A percentile compares a stretch with the other conserved stretches of the same genome.
Conservation (phyloP, 108 stramenopile genomes). For the Cylindrotheca closterium region DNA sequence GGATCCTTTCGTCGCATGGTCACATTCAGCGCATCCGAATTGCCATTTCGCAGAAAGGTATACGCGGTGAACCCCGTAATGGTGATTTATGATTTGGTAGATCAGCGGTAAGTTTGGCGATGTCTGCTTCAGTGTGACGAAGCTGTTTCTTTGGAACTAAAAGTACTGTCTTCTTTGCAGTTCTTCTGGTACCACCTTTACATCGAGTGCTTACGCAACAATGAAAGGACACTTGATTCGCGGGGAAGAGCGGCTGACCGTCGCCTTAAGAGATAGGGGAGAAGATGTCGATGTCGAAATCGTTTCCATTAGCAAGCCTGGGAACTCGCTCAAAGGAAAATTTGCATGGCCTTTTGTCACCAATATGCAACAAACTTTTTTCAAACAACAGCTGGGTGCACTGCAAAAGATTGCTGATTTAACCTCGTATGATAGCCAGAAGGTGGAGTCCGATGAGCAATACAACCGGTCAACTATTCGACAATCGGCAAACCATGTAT, state of each 20-base stretch:
- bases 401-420: not conserved
- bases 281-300: slow-evolving; percentile 49
- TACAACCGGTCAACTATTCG: too few relatives aligned
- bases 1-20: slow-evolving; percentile 26
- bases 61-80: slow-evolving; percentile 49
- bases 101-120: slow-evolving; percentile 37
- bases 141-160: not conserved
- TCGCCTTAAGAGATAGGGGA: slow-evolving; percentile 40
- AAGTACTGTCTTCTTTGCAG: not conserved
- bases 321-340: slow-evolving; percentile 12
- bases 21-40: slow-evolving; percentile 9
- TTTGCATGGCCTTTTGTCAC: slow-evolving; percentile 50
- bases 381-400: slow-evolving; percentile 39
- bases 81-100: slow-evolving; percentile 51
- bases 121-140: too few relatives aligned
- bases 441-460: too few relatives aligned
- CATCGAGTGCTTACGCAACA: slow-evolving; percentile 56
- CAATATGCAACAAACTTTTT: slow-evolving; percentile 49
- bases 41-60: slow-evolving; percentile 20
- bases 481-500: too few relatives aligned
- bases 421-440: too few relatives aligned
- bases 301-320: slow-evolving; percentile 33
- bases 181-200: slow-evolving; percentile 18
- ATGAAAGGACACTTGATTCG: slow-evolving; percentile 40
- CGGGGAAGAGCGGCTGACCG: slow-evolving; percentile 59